Conservation (phyloP, 1,139 yeast genomes). For the Blastobotrys raffinosifermentans region DNA sequence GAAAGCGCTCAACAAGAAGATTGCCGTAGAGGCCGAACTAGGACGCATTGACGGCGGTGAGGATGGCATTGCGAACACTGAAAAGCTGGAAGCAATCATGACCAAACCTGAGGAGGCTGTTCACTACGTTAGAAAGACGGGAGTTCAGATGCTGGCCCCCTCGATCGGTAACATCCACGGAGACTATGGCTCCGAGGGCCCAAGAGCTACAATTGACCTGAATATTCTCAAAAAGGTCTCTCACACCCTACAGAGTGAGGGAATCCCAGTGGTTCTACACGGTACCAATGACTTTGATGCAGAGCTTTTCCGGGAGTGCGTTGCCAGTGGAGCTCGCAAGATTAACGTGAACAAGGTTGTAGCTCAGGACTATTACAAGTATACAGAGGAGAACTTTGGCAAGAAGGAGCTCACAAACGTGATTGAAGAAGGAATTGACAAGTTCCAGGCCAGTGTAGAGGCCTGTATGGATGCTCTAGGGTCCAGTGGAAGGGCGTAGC, state of each 20-base stretch:
- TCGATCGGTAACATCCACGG: constrained; percentile 29
- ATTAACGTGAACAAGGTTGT: constrained; percentile 10
- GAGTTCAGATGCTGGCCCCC: constrained; percentile 27
- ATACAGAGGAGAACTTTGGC: constrained; percentile 5
- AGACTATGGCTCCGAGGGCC: constrained; percentile 26
- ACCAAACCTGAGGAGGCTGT: constrained; percentile 27
- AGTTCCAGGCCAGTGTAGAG: constrained; percentile 9
- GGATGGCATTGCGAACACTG: constrained; percentile 23
- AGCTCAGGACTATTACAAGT: constrained; percentile 8
- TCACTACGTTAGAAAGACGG: constrained; percentile 22
- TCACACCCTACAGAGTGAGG: constrained; percentile 5
- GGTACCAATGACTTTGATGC: constrained; percentile 11
- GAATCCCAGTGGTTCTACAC: constrained; percentile 8
- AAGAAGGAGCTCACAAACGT: constrained; percentile 8
- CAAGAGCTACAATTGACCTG: constrained; percentile 8
- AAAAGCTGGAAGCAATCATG: constrained; percentile 21
- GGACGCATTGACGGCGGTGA: constrained; percentile 29
- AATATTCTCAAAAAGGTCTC: constrained; percentile 4
- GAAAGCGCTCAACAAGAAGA: constrained; percentile 22
- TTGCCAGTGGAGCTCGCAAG: constrained; percentile 9
- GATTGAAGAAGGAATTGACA: constrained; percentile 10
- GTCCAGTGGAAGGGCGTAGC: constrained; percentile 5
- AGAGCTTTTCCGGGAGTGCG: constrained; percentile 7
- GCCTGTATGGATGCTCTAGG: constrained; percentile 9
- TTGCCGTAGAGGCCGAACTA: constrained; percentile 28